Evolutionary conservation across 345 rosid species (phyloP).

Genomic region (Pseudoturritis turrita): DNA sequence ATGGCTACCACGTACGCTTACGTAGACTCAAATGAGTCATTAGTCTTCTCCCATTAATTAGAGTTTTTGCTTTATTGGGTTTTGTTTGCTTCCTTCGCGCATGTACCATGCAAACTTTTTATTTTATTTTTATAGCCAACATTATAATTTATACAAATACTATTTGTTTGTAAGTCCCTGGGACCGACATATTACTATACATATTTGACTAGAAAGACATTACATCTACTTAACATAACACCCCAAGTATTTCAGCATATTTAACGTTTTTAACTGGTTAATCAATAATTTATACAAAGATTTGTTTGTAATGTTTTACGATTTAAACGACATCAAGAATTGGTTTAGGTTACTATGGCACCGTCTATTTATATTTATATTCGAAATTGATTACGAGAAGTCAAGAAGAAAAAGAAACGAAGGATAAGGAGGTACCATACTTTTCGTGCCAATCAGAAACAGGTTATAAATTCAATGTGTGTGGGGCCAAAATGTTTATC

Average conservation of each 20-base stretch:
- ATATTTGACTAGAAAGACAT: neutral
- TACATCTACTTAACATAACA: neutral
- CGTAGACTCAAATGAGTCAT: neutral
- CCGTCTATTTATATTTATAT: neutral
- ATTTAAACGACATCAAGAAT: neutral
- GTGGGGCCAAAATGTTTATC: constrained; percentile 23
- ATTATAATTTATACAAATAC: neutral
- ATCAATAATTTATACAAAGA: neutral
- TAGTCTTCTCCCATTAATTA: neutral
- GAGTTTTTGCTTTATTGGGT: neutral
- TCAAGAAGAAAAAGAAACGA: neutral
- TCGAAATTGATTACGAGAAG: neutral
- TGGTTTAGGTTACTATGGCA: neutral
- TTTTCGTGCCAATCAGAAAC: constrained; percentile 28
- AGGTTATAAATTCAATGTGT: constrained; percentile 25
- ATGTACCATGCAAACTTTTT: neutral
- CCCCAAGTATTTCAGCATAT: neutral
- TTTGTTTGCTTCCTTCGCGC: neutral
- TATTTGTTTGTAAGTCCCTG: neutral
- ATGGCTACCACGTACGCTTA: neutral
- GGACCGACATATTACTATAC: neutral
- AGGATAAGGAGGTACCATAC: constrained; percentile 16
- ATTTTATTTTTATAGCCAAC: neutral
- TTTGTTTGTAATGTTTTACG: neutral
- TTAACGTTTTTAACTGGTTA: neutral